Percentiles rank a stretch among this genome's conserved stretches.
These are phyloP conservation scores for Tolypocladium album DNA, from an alignment of 2,329 filamentous ascomycete genomes.

Conservation along the genomic window DNA sequence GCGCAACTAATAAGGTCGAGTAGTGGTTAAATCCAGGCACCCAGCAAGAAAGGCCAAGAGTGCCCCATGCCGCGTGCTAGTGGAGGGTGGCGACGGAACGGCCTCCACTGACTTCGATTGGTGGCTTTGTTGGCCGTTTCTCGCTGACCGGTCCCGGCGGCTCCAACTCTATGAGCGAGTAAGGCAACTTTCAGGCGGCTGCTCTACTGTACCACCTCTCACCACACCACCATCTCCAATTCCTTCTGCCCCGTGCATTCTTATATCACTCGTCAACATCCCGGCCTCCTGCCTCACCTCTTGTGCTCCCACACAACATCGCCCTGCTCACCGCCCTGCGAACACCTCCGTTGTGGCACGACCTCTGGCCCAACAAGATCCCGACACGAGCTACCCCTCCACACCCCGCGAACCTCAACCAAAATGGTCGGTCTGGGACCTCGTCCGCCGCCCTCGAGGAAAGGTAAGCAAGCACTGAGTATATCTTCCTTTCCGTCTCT, in stretches of 20 bases:
- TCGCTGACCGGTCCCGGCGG: background rate
- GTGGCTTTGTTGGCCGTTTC: background rate
- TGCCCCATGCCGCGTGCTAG: background rate
- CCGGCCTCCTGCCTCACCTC: background rate
- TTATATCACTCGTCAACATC: background rate
- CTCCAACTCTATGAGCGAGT: background rate
- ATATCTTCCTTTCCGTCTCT: background rate
- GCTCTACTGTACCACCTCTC: background rate
- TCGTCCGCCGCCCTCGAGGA: slow-evolving; percentile 41
- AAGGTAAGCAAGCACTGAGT: slow-evolving; percentile 41
- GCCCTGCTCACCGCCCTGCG: background rate
- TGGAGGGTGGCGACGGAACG: background rate
- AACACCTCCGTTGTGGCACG: background rate
- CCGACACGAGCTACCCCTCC: slow-evolving; percentile 20
- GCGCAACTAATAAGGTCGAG: background rate
- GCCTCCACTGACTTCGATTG: background rate
- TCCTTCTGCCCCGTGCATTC: background rate
- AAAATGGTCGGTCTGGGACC: slow-evolving; percentile 42
- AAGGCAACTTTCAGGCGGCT: background rate
- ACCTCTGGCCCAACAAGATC: background rate
- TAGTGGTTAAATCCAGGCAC: background rate
- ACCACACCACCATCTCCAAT: background rate
- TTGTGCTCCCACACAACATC: background rate
- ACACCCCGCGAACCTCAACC: slow-evolving; percentile 22
- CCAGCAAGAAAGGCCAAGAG: background rate